Base-by-base conservation (phyloP, 805 yeast species). In the Saccharomycopsis amapae region DNA sequence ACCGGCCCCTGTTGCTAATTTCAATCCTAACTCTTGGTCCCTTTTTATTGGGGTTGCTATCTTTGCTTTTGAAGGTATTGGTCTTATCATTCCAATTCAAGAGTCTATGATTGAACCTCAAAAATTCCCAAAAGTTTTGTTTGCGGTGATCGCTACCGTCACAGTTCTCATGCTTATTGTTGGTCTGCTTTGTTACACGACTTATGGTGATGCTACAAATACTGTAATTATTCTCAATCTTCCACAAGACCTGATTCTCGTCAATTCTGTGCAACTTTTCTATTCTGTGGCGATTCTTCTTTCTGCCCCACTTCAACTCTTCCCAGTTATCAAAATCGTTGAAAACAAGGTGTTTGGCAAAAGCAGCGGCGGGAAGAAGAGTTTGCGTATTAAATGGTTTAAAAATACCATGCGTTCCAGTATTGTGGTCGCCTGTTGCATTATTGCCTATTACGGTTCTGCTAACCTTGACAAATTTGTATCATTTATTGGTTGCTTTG, bases 1-100 rank as follows among this genome's bases (percentile, higher is more conserved):
- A 2, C 60, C 72, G 0, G 79, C 79, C 1, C 78, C 75, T 2
- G 68, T 83, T 26, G 66, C 68, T 19, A 61, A 62, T 41, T 73
- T 83, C 63, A 83, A 83, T 59, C 50, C 65, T 25, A 66, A 71
- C 3, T 71, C 71, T 42, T 84, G 85, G 71, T 76, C 90, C 0
- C 62, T 85, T 40, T 84, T 84, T 57, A 78, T 84, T 42, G 94
- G 94, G 6, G 85, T 85, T 5, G 89, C 90, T 2, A 84, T 85
- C 25, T 85, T 85, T 66, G 87, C 93, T n/a, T 85, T 83, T 58
- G 94, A 85, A 64, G 94, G 94, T 1, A 83, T 85, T 47, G 93
- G 94, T 0, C 66, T 85, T 39, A 81, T 85, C 41, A 80, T 85
- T 20, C 94, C 94, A 0, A 81, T 85, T 44, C 87, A 84, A 56